Conservation (phyloP, 805 yeast genomes). For the Saccharomycopsis sp. region DNA sequence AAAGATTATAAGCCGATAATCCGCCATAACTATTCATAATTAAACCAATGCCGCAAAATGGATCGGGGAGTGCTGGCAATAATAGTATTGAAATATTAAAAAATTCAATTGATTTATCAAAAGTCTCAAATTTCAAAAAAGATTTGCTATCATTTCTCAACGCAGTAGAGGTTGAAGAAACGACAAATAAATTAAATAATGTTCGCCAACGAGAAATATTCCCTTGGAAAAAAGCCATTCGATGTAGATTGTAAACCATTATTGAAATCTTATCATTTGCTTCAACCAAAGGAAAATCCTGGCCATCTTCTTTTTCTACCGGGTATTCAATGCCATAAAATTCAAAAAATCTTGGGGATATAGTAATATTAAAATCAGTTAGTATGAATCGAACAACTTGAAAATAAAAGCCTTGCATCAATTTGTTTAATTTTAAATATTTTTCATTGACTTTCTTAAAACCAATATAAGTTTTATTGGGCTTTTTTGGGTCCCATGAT, state of each 20-base stretch:
- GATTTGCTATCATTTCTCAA: neutral
- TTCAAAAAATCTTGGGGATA: conserved; percentile 7
- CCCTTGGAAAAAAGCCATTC: conserved; percentile 16
- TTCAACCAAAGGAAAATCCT: neutral
- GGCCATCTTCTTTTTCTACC: neutral
- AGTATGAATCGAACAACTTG: conserved; percentile 5
- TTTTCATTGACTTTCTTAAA: conserved; percentile 10
- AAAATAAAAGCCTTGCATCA: conserved; percentile 9
- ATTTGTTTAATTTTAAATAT: conserved; percentile 3
- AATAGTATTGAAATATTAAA: conserved; percentile 1
- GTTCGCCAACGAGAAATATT: conserved; percentile 13
- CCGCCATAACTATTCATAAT: conserved; percentile 13
- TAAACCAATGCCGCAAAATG: conserved; percentile 13
- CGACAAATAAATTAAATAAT: conserved; percentile 4
- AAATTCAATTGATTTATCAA: conserved; percentile 12
- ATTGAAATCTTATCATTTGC: neutral
- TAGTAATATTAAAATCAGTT: neutral
- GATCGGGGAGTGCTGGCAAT: conserved; percentile 15
- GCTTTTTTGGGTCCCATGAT: neutral
- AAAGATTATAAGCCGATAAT: conserved; percentile 1
- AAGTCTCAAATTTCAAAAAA: conserved; percentile 4
- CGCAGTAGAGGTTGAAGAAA: conserved; percentile 3
- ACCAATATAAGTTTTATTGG: conserved; percentile 1
- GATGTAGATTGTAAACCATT: conserved; percentile 7
- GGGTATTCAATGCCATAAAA: conserved; percentile 2